phyloP scores from a whole-genome alignment of 1,284 basidiomycete species.

The Neolentinus lepideus region DNA sequence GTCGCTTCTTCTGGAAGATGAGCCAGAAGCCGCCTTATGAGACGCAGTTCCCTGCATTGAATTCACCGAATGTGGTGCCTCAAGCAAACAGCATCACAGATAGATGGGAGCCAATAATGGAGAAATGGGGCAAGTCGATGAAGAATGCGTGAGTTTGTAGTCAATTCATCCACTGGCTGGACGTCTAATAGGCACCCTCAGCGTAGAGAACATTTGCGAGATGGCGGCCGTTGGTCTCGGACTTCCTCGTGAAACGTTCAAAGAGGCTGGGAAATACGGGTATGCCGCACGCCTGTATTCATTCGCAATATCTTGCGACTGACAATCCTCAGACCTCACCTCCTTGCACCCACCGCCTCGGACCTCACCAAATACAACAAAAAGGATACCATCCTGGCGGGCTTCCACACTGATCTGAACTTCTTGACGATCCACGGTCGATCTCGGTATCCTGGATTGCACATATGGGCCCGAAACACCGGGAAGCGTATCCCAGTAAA shows the following conservation, averaged over 20 bases:
- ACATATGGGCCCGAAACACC: conserved; percentile 90
- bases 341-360: conserved; percentile 88
- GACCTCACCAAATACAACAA: conserved; percentile 74
- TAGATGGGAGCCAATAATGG: conserved; percentile 65
- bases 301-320: background rate
- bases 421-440: conserved; percentile 88
- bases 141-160: conserved; percentile 65
- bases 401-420: conserved; percentile 84
- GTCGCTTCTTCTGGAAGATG: conserved; percentile 92
- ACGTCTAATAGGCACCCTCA: conserved; percentile 20
- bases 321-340: conserved; percentile 55
- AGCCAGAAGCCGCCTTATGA: conserved; percentile 67
- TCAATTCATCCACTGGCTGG: background rate
- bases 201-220: conserved; percentile 73
- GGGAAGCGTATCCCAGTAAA: conserved; percentile 81
- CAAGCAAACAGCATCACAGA: conserved; percentile 42
- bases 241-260: conserved; percentile 58
- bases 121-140: conserved; percentile 82
- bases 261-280: conserved; percentile 78
- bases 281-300: conserved; percentile 39
- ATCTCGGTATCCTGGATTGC: conserved; percentile 76
- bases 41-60: conserved; percentile 67
- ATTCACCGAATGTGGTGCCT: conserved; percentile 78
- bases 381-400: conserved; percentile 79
- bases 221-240: conserved; percentile 82